phyloP scores from a whole-genome alignment of 148 eudicot species.

The Amaranthus cruentus region DNA sequence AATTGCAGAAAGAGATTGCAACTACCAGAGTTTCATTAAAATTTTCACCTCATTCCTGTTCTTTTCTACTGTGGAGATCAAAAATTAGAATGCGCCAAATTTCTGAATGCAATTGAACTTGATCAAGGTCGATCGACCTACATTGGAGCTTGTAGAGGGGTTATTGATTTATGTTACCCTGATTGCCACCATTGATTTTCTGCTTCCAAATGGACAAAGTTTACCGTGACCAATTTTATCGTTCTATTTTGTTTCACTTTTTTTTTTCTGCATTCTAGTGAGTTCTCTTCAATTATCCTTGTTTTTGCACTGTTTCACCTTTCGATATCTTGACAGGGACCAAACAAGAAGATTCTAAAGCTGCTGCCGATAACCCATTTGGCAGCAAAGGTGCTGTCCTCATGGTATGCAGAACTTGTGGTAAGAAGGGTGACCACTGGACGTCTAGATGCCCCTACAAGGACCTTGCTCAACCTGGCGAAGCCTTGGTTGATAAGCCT shows the following conservation, averaged over 20 bases:
- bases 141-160: too few species aligned
- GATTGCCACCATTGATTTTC: too few species aligned
- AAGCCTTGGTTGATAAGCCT: conserved; percentile 51
- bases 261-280: not conserved
- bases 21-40: too few species aligned
- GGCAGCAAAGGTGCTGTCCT: conserved; percentile 68
- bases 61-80: too few species aligned
- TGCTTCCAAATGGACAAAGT: too few species aligned
- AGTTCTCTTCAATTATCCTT: not conserved
- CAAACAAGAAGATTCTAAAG: conserved; percentile 60
- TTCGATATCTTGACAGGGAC: conserved; percentile 38
- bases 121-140: too few species aligned
- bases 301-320: not conserved
- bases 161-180: too few species aligned
- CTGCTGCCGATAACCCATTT: conserved; percentile 42
- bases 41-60: too few species aligned
- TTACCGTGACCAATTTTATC: too few species aligned
- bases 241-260: not conserved
- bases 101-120: too few species aligned
- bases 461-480: conserved; percentile 67
- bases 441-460: conserved; percentile 87
- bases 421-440: conserved; percentile 97
- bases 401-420: conserved; percentile 90
- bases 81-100: too few species aligned
- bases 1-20: too few species aligned